phyloP scores from a whole-genome alignment of 495 filamentous ascomycete species.

The Hypoxylon fuscum region DNA sequence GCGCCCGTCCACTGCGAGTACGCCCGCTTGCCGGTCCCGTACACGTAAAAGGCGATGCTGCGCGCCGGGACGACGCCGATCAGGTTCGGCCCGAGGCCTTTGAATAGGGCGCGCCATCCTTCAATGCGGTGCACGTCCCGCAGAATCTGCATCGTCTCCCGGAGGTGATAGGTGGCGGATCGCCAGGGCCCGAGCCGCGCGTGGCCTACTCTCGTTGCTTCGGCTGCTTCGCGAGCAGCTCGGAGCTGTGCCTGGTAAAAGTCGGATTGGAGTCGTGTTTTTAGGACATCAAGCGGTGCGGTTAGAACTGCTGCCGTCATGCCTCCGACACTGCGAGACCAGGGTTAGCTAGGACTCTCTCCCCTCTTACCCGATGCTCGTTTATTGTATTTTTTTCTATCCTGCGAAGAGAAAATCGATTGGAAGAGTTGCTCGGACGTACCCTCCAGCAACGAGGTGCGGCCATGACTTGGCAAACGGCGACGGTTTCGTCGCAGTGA shows the following conservation, averaged over 20 bases:
- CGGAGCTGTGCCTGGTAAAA: slow-evolving; percentile 80
- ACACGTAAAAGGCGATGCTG: slow-evolving; percentile 87
- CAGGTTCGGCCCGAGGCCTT: slow-evolving; percentile 87
- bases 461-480: slow-evolving; percentile 82
- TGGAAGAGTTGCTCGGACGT: slow-evolving; percentile 42
- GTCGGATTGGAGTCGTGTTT: slow-evolving; percentile 88
- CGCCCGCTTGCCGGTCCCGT: slow-evolving; percentile 86
- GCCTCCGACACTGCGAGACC: slow-evolving; percentile 72
- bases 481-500: slow-evolving; percentile 45
- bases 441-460: slow-evolving; percentile 90
- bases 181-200: slow-evolving; percentile 56
- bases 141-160: slow-evolving; percentile 84
- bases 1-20: slow-evolving; percentile 71
- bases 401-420: not conserved
- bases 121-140: slow-evolving; percentile 77
- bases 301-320: slow-evolving; percentile 89
- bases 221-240: slow-evolving; percentile 53
- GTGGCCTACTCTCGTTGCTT: slow-evolving; percentile 43
- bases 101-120: slow-evolving; percentile 86
- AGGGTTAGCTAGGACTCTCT: slow-evolving; percentile 11
- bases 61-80: slow-evolving; percentile 87
- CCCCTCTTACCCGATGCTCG: not conserved
- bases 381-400: not conserved
- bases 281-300: slow-evolving; percentile 88
- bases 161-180: slow-evolving; percentile 66